phyloP scores from a whole-genome alignment of 2,329 filamentous ascomycete genomes.

The Botrytis aclada region DNA sequence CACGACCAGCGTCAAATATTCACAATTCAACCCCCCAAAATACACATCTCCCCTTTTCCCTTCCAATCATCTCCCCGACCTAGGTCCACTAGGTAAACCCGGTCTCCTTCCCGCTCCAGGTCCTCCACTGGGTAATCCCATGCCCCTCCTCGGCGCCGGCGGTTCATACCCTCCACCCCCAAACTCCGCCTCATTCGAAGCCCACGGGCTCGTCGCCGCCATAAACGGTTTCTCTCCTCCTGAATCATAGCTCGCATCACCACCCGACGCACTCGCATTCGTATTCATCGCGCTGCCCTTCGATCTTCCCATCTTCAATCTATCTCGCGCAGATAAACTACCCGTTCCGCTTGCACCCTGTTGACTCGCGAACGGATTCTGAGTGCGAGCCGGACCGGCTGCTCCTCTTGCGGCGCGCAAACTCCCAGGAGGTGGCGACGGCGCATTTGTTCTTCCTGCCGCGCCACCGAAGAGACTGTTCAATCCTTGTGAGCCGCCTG shows the following conservation, averaged over 20 bases:
- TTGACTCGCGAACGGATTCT: background rate
- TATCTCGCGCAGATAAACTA: slow-evolving; percentile 61
- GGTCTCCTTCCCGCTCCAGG: slow-evolving; percentile 1
- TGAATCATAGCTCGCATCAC: slow-evolving; percentile 21
- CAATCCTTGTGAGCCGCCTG: slow-evolving; percentile 41
- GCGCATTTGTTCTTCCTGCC: slow-evolving; percentile 29
- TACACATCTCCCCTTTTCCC: background rate
- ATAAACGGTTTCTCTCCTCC: slow-evolving; percentile 43
- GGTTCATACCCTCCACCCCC: slow-evolving; percentile 38
- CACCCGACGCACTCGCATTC: slow-evolving; percentile 16
- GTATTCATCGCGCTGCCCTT: slow-evolving; percentile 40
- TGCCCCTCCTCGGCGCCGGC: background rate
- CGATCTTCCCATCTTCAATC: slow-evolving; percentile 69
- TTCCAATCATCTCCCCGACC: background rate
- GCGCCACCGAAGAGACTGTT: slow-evolving; percentile 41
- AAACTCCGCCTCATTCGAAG: slow-evolving; percentile 43
- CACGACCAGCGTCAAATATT: slow-evolving; percentile 3
- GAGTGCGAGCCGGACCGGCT: background rate
- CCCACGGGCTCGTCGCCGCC: slow-evolving; percentile 49
- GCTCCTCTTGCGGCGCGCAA: background rate
- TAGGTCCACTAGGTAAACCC: slow-evolving; percentile 12
- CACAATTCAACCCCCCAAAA: background rate
- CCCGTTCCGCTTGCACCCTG: background rate
- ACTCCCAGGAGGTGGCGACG: slow-evolving; percentile 19
- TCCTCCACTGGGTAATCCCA: slow-evolving; percentile 17